These are phyloP conservation scores for Schizopora paradoxa DNA, from an alignment of 1,284 basidiomycete species.

Conservation along the genomic window DNA sequence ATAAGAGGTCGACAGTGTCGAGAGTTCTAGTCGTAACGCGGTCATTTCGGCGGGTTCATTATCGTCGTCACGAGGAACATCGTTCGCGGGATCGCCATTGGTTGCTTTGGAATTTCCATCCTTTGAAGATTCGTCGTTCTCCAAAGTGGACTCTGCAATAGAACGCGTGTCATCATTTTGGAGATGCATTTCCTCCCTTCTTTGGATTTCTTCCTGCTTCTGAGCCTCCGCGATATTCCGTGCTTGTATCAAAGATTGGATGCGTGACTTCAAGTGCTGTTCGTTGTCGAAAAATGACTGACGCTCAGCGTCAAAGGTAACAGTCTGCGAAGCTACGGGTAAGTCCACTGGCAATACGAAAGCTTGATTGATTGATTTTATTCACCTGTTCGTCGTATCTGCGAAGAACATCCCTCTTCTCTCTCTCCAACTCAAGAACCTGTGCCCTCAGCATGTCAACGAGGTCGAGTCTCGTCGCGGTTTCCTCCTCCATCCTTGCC, in stretches of 20 bases:
- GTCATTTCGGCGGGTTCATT: constrained; percentile 81
- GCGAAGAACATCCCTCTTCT: constrained; percentile 70
- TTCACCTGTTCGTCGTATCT: constrained; percentile 77
- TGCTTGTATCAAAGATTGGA: constrained; percentile 67
- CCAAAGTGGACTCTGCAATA: constrained; percentile 32
- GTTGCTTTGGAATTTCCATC: constrained; percentile 31
- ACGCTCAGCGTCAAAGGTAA: constrained; percentile 77
- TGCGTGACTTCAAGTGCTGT: constrained; percentile 81
- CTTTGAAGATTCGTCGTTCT: constrained; percentile 37
- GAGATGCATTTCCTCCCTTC: background rate
- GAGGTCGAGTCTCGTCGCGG: constrained; percentile 72
- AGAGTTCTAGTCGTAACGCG: constrained; percentile 68
- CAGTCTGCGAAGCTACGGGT: constrained; percentile 40
- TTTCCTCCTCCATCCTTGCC: constrained; percentile 67
- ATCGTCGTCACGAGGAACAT: constrained; percentile 45
- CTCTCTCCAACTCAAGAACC: constrained; percentile 75
- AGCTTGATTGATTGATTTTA: background rate
- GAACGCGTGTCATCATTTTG: constrained; percentile 1
- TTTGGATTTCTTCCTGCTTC: constrained; percentile 1
- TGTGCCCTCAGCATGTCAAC: constrained; percentile 71
- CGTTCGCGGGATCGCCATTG: constrained; percentile 22
- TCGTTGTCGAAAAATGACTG: constrained; percentile 85
- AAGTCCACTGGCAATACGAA: constrained; percentile 15
- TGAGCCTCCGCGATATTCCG: constrained; percentile 38
- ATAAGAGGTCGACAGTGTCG: constrained; percentile 76